A percentile compares a stretch with the other conserved stretches of the same genome.
These are phyloP conservation scores for Niveomyces coronatus DNA, from an alignment of 2,329 filamentous ascomycete genomes.

Conservation along the genomic window DNA sequence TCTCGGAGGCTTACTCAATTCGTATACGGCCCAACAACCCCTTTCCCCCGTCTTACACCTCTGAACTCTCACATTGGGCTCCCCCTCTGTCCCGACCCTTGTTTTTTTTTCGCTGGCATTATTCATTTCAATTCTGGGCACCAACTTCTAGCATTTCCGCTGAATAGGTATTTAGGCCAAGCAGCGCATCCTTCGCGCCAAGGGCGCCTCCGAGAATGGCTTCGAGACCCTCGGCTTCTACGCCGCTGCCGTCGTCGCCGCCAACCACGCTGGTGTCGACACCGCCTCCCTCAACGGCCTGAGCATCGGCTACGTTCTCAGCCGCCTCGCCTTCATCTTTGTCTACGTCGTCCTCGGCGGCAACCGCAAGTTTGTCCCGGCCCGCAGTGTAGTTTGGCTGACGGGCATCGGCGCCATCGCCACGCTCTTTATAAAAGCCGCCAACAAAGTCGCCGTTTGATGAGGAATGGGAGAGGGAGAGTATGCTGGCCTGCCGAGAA, in stretches of 20 bases:
- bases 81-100: no score
- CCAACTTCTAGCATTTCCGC: no score
- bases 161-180: constrained; percentile 32
- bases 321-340: constrained; percentile 30
- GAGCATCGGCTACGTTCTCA: constrained; percentile 27
- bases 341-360: constrained; percentile 34
- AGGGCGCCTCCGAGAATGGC: constrained; percentile 36
- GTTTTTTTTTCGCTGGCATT: no score
- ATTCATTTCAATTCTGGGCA: no score
- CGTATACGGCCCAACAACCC: no score
- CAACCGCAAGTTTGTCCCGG: constrained; percentile 24
- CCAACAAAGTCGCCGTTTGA: constrained; percentile 15
- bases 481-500: no score
- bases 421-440: constrained; percentile 32
- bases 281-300: constrained; percentile 29
- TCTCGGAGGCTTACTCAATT: no score
- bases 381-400: constrained; percentile 30
- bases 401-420: constrained; percentile 22
- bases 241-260: constrained; percentile 33
- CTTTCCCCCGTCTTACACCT: no score
- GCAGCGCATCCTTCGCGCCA: constrained; percentile 42
- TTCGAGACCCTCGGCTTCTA: constrained; percentile 35
- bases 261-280: constrained; percentile 32
- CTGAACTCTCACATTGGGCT: no score
- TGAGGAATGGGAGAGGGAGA: no score